Evolutionary conservation across 176 grass and related monocot genomes (phyloP).

Genomic region (Musa beccarii): DNA sequence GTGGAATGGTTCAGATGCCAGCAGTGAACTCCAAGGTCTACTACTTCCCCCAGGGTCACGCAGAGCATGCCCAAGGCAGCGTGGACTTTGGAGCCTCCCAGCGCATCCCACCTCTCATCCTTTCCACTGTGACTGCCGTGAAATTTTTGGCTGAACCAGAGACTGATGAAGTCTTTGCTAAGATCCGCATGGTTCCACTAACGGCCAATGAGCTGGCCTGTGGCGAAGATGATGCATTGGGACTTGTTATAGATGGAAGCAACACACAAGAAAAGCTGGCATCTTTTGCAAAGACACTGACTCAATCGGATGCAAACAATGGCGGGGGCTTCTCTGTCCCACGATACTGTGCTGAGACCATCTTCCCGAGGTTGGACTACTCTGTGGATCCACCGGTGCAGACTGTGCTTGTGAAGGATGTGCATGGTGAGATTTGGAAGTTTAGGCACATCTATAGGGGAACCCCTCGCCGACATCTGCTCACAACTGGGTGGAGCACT

Average conservation of each 20-base stretch:
- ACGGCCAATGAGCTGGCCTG: constrained; percentile 19
- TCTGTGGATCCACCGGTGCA: constrained; percentile 86
- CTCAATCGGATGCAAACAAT: constrained; percentile 98
- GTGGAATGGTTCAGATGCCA: constrained; percentile 80
- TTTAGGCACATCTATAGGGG: constrained; percentile 96
- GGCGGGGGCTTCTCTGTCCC: constrained; percentile 95
- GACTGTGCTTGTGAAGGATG: constrained; percentile 95
- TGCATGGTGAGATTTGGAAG: constrained; percentile 92
- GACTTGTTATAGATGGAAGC: constrained; percentile 5
- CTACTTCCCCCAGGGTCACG: constrained; percentile 96
- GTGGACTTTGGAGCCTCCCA: constrained; percentile 19
- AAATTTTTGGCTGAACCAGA: constrained; percentile 66
- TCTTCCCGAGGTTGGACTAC: constrained; percentile 94
- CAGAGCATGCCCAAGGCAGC: constrained; percentile 49
- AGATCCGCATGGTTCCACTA: constrained; percentile 49
- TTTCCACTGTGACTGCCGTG: constrained; percentile 43
- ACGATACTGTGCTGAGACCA: constrained; percentile 95
- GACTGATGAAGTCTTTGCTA: constrained; percentile 62
- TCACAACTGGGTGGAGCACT: constrained; percentile 95
- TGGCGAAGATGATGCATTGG: constrained; percentile 14
- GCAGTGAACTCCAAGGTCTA: constrained; percentile 56
- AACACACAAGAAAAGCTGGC: constrained; percentile 44
- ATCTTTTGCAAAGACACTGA: constrained; percentile 96
- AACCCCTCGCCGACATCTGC: constrained; percentile 77
- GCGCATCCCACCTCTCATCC: constrained; percentile 38